Conservation (phyloP, 352 stramenopile species). For the Thraustochytrium sp. region DNA sequence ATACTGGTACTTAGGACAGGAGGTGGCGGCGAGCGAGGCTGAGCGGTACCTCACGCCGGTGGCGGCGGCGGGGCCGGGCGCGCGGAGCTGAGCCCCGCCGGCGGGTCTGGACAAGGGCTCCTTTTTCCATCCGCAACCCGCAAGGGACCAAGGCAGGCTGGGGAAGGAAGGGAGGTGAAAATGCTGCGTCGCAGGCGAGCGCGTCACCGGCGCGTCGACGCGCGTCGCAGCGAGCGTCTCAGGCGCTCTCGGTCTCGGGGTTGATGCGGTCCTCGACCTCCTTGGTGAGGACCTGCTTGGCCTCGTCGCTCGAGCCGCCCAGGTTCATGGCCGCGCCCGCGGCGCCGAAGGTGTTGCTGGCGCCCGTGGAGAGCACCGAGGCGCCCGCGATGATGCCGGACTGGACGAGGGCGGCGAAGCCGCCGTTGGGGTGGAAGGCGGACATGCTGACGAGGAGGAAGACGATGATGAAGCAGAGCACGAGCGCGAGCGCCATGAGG, state of each 20-base stretch:
- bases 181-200: no score
- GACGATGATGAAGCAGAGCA: background rate
- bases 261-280: slow-evolving; percentile 20
- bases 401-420: background rate
- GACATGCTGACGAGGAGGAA: background rate
- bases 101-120: no score
- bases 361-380: background rate
- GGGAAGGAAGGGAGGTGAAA: no score
- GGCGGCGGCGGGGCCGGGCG: no score
- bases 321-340: background rate
- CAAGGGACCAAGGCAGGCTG: no score
- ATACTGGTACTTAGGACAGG: no score
- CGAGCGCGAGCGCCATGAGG: background rate
- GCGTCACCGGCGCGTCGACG: no score
- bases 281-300: background rate
- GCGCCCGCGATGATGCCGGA: slow-evolving; percentile 6
- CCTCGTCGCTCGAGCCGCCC: background rate
- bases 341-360: background rate
- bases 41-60: no score
- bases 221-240: background rate
- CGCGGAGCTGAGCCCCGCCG: no score
- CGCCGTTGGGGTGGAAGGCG: background rate
- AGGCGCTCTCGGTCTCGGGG: background rate
- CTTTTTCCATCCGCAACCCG: no score
- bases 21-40: no score